Evolutionary conservation across 805 yeast species (phyloP).

Genomic region (Suhomyces sp.): DNA sequence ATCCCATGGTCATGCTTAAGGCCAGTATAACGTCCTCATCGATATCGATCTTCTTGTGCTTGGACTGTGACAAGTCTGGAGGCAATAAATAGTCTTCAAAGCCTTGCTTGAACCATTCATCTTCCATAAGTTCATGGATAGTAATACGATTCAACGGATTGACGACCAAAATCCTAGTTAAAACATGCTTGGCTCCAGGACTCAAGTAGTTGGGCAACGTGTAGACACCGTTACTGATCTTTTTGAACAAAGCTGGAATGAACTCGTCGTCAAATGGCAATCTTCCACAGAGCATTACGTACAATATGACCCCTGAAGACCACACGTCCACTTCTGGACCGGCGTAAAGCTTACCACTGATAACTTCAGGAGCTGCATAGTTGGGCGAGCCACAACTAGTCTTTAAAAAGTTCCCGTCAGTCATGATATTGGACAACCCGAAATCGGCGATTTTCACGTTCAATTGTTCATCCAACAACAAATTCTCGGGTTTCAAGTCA

Average conservation of each 20-base stretch:
- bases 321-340: slow-evolving; percentile 32
- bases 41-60: slow-evolving; percentile 23
- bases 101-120: slow-evolving; percentile 29
- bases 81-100: slow-evolving; percentile 28
- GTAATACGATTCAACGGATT: slow-evolving; percentile 30
- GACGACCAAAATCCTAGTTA: slow-evolving; percentile 29
- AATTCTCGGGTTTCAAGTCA: slow-evolving; percentile 86
- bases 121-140: slow-evolving; percentile 30
- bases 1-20: slow-evolving; percentile 28
- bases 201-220: slow-evolving; percentile 30
- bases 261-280: slow-evolving; percentile 30
- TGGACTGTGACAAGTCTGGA: slow-evolving; percentile 25
- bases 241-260: slow-evolving; percentile 29
- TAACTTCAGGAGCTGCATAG: slow-evolving; percentile 32
- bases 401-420: slow-evolving; percentile 30
- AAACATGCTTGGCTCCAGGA: slow-evolving; percentile 25
- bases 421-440: slow-evolving; percentile 30
- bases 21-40: slow-evolving; percentile 29
- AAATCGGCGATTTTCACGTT: slow-evolving; percentile 31
- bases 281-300: slow-evolving; percentile 30
- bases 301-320: slow-evolving; percentile 29
- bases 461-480: slow-evolving; percentile 27
- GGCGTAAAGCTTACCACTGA: slow-evolving; percentile 29
- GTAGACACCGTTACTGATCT: slow-evolving; percentile 30
- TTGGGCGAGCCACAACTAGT: slow-evolving; percentile 31